phyloP scores from a whole-genome alignment of 192 early-diverging fungal species.

The Mortierella hygrophila region DNA sequence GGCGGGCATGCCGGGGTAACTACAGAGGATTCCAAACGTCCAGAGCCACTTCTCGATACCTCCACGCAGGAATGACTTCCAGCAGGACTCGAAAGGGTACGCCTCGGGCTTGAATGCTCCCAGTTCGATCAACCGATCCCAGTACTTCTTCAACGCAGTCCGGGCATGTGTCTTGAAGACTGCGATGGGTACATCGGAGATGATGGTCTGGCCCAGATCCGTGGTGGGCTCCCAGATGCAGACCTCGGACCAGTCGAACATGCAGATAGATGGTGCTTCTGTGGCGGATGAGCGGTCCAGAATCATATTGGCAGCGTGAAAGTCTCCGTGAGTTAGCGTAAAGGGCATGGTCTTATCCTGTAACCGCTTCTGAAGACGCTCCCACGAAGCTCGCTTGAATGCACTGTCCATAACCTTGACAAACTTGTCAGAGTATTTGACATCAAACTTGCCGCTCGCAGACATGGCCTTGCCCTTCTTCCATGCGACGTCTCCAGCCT shows the following conservation, averaged over 20 bases:
- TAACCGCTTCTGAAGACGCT: constrained; percentile 22
- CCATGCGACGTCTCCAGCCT: constrained; percentile 17
- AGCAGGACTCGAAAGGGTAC: constrained; percentile 38
- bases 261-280: constrained; percentile 4
- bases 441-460: constrained; percentile 10
- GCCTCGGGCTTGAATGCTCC: constrained; percentile 13
- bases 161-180: constrained; percentile 34
- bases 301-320: constrained; percentile 38
- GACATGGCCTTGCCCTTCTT: constrained; percentile 19
- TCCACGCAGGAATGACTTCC: constrained; percentile 34
- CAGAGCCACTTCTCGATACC: constrained; percentile 44
- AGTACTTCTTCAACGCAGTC: constrained; percentile 25
- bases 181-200: constrained; percentile 30
- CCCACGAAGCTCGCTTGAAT: constrained; percentile 35
- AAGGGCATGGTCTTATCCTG: constrained; percentile 31
- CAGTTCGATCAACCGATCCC: constrained; percentile 30
- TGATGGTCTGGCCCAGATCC: constrained; percentile 40
- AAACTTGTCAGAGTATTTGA: constrained; percentile 44
- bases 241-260: constrained; percentile 45
- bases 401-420: constrained; percentile 34
- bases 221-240: constrained; percentile 48
- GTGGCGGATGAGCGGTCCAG: constrained; percentile 23
- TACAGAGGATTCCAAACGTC: constrained; percentile 35
- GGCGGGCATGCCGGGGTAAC: constrained; percentile 39
- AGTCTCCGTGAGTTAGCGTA: constrained; percentile 32